phyloP scores from a whole-genome alignment of 2,329 filamentous ascomycete genomes.

The Apiospora arundinis region DNA sequence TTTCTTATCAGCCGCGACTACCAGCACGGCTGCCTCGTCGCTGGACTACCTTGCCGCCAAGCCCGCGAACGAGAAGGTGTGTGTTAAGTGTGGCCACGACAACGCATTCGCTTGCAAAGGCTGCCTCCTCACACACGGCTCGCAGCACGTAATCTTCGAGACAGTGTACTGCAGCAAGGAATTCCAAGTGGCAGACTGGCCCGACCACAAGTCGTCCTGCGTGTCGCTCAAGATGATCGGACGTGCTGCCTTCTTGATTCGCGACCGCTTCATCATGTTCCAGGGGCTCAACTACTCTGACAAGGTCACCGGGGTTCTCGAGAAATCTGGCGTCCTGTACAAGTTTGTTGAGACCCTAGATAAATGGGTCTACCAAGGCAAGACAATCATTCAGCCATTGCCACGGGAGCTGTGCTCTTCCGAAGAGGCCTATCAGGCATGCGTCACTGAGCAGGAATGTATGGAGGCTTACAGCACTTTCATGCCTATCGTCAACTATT shows the following conservation, averaged over 20 bases:
- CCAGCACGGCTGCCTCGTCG: not conserved
- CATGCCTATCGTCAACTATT: not conserved
- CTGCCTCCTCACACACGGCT: not conserved
- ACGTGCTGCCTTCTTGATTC: not conserved
- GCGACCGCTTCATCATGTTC: not conserved
- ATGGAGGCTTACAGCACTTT: no score
- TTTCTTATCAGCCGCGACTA: not conserved
- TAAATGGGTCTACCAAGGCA: not conserved
- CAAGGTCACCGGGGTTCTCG: fast-evolving
- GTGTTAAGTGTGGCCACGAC: not conserved
- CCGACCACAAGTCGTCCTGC: not conserved
- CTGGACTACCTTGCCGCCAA: not conserved
- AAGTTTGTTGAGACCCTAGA: not conserved
- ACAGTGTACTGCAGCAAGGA: not conserved
- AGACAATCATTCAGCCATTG: not conserved
- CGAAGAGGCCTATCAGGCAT: not conserved
- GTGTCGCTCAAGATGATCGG: not conserved
- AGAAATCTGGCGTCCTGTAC: not conserved
- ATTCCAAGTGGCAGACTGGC: not conserved
- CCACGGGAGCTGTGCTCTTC: no score
- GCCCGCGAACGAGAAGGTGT: not conserved
- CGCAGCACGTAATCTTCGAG: not conserved
- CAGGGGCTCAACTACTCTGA: not conserved
- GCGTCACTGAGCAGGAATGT: not conserved
- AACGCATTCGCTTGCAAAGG: not conserved